Base-by-base conservation (phyloP, 140 eudicot genomes). In the Bidens hawaiensis region DNA sequence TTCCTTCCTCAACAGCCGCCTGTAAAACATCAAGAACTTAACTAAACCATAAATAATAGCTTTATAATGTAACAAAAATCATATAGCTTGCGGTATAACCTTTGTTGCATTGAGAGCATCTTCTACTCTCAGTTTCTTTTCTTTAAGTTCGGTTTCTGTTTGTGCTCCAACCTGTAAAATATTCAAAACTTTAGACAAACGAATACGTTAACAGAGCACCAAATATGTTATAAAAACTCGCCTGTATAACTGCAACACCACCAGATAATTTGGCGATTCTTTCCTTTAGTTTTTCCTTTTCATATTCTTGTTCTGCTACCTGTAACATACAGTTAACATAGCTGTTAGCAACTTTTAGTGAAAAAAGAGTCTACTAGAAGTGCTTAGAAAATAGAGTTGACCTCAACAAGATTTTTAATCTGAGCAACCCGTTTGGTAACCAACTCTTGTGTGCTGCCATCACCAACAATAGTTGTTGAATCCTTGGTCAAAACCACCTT, bases 1-100 rank as follows among this genome's bases (percentile, higher is more conserved):
- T 83, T 23, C 95, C 95, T 83, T 83, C 95, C 75, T 80, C 95
- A 61, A 86, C 91, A 28, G 91, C 95, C 7, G 95, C 95, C 88
- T 86, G 75, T 18, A 25, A 8, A 15, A 68, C 28, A 27, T 21
- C 62, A 33, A 18, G 24, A 27, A 55, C 3, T 53, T 51, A 18
- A 33, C 3, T n/a, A n/a, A n/a, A n/a, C n/a, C n/a, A n/a, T n/a
- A 33, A 13, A 10, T 24, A 16, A 21, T 22, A 4, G n/a, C n/a
- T 30, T 30, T 26, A 8, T 2, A 24, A 22, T 16, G 47, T 36
- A 28, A 19, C 15, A 52, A 65, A 36, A 27, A 28, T 15, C 3
- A 59, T n/a, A 60, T 25, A 46, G 71, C 21, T 6, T 2, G 31
- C n/a, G 15, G 62, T 25, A 6, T 62, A 58, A 86, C 91, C 95